Evolutionary conservation across 2,329 filamentous ascomycete species (phyloP).

Genomic region (Diaporthe ampelina): DNA sequence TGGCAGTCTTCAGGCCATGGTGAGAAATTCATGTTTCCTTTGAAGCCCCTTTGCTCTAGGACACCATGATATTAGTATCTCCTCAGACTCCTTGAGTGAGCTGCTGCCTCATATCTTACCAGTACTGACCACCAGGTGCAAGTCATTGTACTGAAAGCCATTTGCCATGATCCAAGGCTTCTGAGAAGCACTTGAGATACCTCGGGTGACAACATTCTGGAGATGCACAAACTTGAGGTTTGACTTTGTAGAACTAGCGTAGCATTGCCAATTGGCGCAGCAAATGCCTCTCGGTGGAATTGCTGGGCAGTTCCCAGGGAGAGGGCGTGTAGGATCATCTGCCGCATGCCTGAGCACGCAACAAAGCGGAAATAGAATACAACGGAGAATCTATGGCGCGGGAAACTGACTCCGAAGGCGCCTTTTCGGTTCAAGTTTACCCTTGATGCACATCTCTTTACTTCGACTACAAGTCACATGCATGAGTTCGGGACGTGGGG

Average conservation of each 20-base stretch:
- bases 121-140: not conserved
- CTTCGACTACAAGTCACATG: not conserved
- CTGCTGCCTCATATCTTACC: not conserved
- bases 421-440: not conserved
- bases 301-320: not conserved
- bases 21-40: too few relatives aligned
- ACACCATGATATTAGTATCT: not conserved
- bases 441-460: not conserved
- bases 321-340: not conserved
- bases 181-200: not conserved
- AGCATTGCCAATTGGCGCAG: not conserved
- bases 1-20: too few relatives aligned
- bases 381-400: not conserved
- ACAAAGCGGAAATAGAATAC: not conserved
- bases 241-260: not conserved
- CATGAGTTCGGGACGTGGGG: not conserved
- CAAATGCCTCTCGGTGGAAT: not conserved
- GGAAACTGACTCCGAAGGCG: not conserved
- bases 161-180: not conserved
- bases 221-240: too few relatives aligned
- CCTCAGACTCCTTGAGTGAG: not conserved
- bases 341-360: not conserved
- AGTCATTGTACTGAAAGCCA: not conserved
- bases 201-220: too few relatives aligned
- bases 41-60: too few relatives aligned